These are phyloP conservation scores for Pseudodiploospora longispora DNA, from an alignment of 2,329 filamentous ascomycete genomes.

Conservation along the genomic window DNA sequence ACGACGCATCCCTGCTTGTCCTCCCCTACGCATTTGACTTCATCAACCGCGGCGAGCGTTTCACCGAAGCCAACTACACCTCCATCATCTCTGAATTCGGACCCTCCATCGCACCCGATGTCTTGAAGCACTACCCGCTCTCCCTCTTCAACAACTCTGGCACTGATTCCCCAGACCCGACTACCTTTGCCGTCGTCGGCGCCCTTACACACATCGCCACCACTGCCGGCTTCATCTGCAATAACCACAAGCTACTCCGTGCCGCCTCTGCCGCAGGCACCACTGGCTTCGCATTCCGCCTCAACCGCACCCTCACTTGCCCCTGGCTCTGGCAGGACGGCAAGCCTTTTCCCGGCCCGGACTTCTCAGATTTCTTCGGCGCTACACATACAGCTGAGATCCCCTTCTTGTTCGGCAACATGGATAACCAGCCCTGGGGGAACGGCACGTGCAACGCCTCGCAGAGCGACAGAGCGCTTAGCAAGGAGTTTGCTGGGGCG, in stretches of 20 bases:
- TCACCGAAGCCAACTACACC: slow-evolving; percentile 11
- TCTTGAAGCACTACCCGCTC: slow-evolving; percentile 9
- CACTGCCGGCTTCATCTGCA: slow-evolving; percentile 9
- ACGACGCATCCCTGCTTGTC: slow-evolving; percentile 9
- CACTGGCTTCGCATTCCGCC: slow-evolving; percentile 11
- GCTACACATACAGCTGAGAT: slow-evolving; percentile 11
- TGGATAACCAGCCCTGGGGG: slow-evolving; percentile 11
- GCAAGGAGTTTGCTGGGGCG: slow-evolving; percentile 6
- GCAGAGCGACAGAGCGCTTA: slow-evolving; percentile 6
- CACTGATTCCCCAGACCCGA: background rate
- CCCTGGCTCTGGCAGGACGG: slow-evolving; percentile 10
- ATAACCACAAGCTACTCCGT: slow-evolving; percentile 7
- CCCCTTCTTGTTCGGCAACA: slow-evolving; percentile 11
- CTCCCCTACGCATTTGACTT: slow-evolving; percentile 4
- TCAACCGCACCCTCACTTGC: slow-evolving; percentile 10
- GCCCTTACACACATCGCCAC: slow-evolving; percentile 10
- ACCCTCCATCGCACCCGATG: background rate
- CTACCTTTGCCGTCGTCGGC: slow-evolving; percentile 5
- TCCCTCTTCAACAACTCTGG: slow-evolving; percentile 9
- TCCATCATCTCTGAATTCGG: slow-evolving; percentile 5
- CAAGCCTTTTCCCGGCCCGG: slow-evolving; percentile 2
- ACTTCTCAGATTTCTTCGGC: slow-evolving; percentile 3
- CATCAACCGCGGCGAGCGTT: background rate
- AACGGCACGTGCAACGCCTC: slow-evolving; percentile 10
- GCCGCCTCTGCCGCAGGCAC: slow-evolving; percentile 5